phyloP scores from a whole-genome alignment of 768 basidiomycete species.

The Suillus ampliporus region DNA sequence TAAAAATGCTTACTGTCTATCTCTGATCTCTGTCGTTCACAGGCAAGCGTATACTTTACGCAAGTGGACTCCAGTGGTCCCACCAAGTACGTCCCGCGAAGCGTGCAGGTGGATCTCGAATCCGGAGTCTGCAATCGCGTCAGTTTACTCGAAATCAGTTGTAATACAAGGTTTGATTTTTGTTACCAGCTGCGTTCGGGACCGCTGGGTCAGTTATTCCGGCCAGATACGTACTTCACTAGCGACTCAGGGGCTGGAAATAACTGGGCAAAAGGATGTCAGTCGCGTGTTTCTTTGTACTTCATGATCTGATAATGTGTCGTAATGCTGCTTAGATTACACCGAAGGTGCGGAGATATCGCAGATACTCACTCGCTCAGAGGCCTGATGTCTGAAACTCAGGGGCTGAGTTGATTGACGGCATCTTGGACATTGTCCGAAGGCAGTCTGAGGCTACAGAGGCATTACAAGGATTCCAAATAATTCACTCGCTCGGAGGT shows the following conservation, averaged over 20 bases:
- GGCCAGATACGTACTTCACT: constrained; percentile 84
- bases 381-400: constrained; percentile 5
- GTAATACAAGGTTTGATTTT: constrained; percentile 12
- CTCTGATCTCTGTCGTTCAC: constrained; percentile 8
- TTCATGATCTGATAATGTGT: constrained; percentile 11
- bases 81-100: constrained; percentile 87
- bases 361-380: background rate
- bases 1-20: background rate
- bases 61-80: constrained; percentile 60
- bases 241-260: constrained; percentile 77
- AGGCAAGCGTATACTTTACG: constrained; percentile 86
- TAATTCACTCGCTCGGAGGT: constrained; percentile 89
- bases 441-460: constrained; percentile 84
- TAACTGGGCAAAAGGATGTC: constrained; percentile 96
- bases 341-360: constrained; percentile 70
- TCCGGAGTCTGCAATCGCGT: constrained; percentile 83
- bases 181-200: constrained; percentile 72
- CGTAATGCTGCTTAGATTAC: constrained; percentile 60
- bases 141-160: constrained; percentile 29
- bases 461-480: constrained; percentile 88
- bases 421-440: constrained; percentile 82
- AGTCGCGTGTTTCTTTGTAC: constrained; percentile 36
- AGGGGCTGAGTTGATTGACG: constrained; percentile 92
- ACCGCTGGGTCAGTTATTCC: constrained; percentile 74
- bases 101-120: constrained; percentile 91